These are phyloP conservation scores for Malania oleifera DNA, from an alignment of 164 flowering plant species.

Conservation along the genomic window DNA sequence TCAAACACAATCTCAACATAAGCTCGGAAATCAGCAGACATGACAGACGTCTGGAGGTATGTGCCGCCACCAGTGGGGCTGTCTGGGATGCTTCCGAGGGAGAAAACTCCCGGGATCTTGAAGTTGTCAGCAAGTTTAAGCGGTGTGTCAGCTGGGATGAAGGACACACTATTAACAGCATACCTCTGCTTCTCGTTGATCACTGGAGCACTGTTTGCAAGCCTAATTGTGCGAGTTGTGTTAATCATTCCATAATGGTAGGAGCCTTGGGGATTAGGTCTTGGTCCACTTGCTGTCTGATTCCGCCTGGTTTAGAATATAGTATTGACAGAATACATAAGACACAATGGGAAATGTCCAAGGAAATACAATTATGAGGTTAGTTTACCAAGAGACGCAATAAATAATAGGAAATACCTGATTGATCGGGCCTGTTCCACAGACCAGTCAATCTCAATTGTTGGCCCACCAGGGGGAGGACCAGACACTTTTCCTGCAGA, in stretches of 20 bases:
- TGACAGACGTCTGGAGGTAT: constrained; percentile 75
- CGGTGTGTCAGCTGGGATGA: constrained; percentile 73
- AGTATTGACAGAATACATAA: neutral
- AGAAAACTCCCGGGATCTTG: constrained; percentile 64
- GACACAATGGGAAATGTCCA: neutral
- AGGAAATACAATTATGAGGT: neutral
- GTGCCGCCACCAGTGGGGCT: constrained; percentile 56
- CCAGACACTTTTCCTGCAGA: constrained; percentile 40
- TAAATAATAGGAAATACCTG: constrained; percentile 26
- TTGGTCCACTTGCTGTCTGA: constrained; percentile 85
- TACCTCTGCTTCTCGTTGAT: constrained; percentile 82
- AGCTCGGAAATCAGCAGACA: constrained; percentile 74
- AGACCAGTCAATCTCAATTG: constrained; percentile 51
- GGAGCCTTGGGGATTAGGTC: constrained; percentile 97
- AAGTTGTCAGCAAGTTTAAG: constrained; percentile 77
- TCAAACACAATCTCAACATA: constrained; percentile 65
- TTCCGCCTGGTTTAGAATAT: constrained; percentile 43
- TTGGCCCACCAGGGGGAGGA: constrained; percentile 52
- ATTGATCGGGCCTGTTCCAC: constrained; percentile 55
- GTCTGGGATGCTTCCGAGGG: constrained; percentile 60
- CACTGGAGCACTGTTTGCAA: constrained; percentile 56
- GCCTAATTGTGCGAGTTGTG: constrained; percentile 57
- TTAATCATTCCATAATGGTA: constrained; percentile 85
- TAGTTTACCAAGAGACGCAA: neutral
- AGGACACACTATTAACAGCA: constrained; percentile 82